Percentiles rank a stretch among this genome's conserved stretches.
phyloP scores from a whole-genome alignment of 2,329 filamentous ascomycete species.

The Peltaster fructicola region DNA sequence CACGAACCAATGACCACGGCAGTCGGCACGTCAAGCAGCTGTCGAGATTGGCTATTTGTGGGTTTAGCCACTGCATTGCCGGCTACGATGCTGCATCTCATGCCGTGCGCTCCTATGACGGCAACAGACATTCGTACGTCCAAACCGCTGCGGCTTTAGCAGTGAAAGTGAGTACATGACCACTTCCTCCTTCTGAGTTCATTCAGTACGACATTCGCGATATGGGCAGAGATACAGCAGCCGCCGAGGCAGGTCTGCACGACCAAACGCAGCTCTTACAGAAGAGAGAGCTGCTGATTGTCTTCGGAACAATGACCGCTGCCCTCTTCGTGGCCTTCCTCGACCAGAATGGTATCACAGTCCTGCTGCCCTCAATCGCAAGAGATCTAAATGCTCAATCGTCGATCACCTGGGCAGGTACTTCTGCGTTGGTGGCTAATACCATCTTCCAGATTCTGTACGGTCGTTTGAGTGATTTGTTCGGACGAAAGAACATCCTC shows the following conservation, averaged over 20 bases:
- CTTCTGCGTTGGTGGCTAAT: slow-evolving; percentile 36
- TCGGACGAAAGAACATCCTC: slow-evolving; percentile 37
- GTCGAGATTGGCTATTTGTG: too few relatives aligned
- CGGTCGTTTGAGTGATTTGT: slow-evolving; percentile 25
- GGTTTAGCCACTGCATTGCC: too few relatives aligned
- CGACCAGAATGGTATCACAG: slow-evolving; percentile 39
- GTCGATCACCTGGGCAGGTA: slow-evolving; percentile 40
- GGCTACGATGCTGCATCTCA: too few relatives aligned
- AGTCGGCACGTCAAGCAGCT: too few relatives aligned
- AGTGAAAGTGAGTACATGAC: too few relatives aligned
- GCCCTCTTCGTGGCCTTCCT: slow-evolving; percentile 38
- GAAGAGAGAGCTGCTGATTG: slow-evolving; percentile 29
- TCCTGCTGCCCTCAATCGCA: slow-evolving; percentile 21
- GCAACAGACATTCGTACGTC: too few relatives aligned
- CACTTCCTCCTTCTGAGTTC: too few relatives aligned
- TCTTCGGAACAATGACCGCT: slow-evolving; percentile 35
- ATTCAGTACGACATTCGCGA: too few relatives aligned
- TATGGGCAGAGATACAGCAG: slow-evolving; percentile 2
- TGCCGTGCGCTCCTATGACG: too few relatives aligned
- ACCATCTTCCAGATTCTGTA: slow-evolving; percentile 49
- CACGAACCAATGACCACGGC: too few relatives aligned
- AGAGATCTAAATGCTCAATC: slow-evolving; percentile 22
- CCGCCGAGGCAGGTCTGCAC: slow-evolving; percentile 29
- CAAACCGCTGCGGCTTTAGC: too few relatives aligned
- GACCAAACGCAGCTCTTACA: slow-evolving; percentile 43